phyloP scores from a whole-genome alignment of 2,329 filamentous ascomycete species.

The Camptophora hylomeconis region DNA sequence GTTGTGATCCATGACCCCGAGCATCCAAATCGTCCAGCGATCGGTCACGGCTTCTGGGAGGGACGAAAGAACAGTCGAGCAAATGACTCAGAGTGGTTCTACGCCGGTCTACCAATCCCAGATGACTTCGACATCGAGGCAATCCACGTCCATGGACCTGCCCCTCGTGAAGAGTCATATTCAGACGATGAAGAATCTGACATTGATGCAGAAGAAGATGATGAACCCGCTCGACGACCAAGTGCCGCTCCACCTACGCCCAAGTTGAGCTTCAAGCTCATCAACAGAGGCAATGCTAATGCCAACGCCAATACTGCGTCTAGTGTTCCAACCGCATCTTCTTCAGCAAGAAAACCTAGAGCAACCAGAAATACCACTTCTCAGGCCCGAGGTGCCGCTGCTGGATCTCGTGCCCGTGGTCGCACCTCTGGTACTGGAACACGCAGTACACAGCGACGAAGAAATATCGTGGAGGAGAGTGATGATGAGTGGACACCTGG shows the following conservation, averaged over 20 bases:
- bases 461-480: no score
- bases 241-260: neutral
- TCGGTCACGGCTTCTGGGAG: conserved; percentile 16
- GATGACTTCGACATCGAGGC: conserved; percentile 1
- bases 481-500: no score
- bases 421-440: no score
- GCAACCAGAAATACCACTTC: conserved; percentile 25
- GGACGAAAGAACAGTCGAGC: conserved; percentile 5
- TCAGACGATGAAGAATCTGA: neutral
- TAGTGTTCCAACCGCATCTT: no score
- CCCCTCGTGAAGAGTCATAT: no score
- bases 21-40: conserved; percentile 4
- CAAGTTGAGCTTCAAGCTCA: conserved; percentile 1
- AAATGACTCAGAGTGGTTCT: conserved; percentile 12
- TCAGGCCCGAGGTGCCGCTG: no score
- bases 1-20: conserved; percentile 6
- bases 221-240: neutral
- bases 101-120: conserved; percentile 6
- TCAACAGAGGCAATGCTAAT: neutral
- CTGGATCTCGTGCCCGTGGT: no score
- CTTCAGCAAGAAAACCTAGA: no score
- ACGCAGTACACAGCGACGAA: no score
- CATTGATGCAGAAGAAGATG: neutral
- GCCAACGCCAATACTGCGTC: no score
- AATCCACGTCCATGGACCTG: no score